Base-by-base conservation (phyloP, 331 rosid genomes). In the Cydonia oblonga region DNA sequence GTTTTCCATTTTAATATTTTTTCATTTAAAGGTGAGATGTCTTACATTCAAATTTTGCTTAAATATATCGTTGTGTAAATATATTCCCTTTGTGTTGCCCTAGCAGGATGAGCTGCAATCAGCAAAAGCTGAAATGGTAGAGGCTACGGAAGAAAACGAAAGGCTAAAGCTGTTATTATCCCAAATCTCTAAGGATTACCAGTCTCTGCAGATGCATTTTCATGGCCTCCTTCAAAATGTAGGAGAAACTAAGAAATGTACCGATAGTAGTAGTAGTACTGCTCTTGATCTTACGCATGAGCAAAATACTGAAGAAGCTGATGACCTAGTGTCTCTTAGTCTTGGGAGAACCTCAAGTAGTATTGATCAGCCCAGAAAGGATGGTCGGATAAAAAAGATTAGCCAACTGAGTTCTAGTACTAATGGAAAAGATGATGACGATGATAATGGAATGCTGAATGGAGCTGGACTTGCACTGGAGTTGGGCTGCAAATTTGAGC, bases 91-190 rank as follows among this genome's bases (percentile, higher is more conserved):
- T 64, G 68, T 64, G 40, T 32, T 64, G 68, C 25, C 68, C 19
- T 19, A 35, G 66, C 78, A 85, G 83, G 81, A 79, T 54, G 60
- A 79, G 52, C 71, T 82, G 1, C 79, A 76, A 80, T 80, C 80
- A 68, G 73, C 81, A 2, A 77, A 78, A 81, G 86, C 82, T 0
- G 72, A 82, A 78, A 80, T 78, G 78, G 82, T 66, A 9, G 83
- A 75, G 69, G 79, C 62, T n/a, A 86, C 69, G 58, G 86, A 84
- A 86, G 93, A 88, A 71, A 88, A 86, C 15, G 71, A 81, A 76
- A 82, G 74, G 73, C 56, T 88, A 70, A 81, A 82, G 78, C 29
- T 68, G 67, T 19, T 80, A 33, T 52, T 87, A 57, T 73, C 54
- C 3, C 40, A 63, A 72, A 70, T 72, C 13, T n/a, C 35, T 38